Evolutionary conservation across 179 eudicot species (phyloP).

Genomic region (Beta macrorhiza): DNA sequence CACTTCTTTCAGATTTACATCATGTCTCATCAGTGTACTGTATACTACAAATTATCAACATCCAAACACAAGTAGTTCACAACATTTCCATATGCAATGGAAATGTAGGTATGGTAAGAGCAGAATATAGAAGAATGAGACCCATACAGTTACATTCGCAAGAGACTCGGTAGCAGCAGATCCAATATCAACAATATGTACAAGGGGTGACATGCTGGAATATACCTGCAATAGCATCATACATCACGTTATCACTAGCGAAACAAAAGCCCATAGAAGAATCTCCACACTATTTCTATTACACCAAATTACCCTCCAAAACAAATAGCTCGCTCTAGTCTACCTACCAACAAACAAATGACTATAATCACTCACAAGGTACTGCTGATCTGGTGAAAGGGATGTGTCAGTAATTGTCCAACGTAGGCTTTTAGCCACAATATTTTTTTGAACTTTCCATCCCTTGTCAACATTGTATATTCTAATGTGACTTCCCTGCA

Average conservation of each 20-base stretch:
- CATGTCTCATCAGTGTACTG: neutral
- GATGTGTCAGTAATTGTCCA: constrained; percentile 91
- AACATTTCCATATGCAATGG: neutral
- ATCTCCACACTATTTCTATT: neutral
- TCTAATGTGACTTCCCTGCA: constrained; percentile 73
- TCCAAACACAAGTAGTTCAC: neutral
- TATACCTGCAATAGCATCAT: constrained; percentile 53
- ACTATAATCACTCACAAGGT: constrained; percentile 57
- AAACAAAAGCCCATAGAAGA: neutral
- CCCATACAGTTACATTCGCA: constrained; percentile 73
- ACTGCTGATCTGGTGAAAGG: constrained; percentile 74
- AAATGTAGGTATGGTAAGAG: neutral
- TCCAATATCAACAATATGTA: constrained; percentile 68
- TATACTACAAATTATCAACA: neutral
- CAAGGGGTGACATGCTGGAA: constrained; percentile 78
- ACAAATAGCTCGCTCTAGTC: neutral
- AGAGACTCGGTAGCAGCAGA: constrained; percentile 59
- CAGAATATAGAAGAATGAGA: constrained; percentile 14
- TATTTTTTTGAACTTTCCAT: constrained; percentile 77
- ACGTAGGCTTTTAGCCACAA: constrained; percentile 64
- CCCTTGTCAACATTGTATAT: constrained; percentile 64
- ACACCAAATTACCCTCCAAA: too few relatives aligned
- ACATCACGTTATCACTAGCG: constrained; percentile 4
- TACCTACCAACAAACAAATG: neutral
- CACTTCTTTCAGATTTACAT: neutral